phyloP scores from a whole-genome alignment of 1,284 basidiomycete species.

The Marasmius fiardii region DNA sequence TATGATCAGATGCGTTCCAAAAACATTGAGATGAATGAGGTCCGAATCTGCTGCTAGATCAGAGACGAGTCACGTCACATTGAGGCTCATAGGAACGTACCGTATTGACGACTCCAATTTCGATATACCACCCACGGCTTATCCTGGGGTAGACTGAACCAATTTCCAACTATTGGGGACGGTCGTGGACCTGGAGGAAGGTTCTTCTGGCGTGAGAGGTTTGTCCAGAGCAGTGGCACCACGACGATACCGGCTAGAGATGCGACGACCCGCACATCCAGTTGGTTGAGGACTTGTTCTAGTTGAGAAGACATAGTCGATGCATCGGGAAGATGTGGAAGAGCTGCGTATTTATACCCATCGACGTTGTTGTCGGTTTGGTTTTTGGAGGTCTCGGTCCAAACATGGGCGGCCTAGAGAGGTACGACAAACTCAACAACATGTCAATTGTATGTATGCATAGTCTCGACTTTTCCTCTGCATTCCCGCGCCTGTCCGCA shows the following conservation, averaged over 20 bases:
- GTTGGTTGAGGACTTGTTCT: background rate
- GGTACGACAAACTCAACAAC: no score
- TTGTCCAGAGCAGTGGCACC: background rate
- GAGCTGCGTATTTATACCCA: background rate
- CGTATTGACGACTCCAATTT: constrained; percentile 18
- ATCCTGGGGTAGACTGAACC: constrained; percentile 14
- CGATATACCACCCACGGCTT: constrained; percentile 18
- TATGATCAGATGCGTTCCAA: constrained; percentile 22
- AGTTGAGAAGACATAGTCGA: background rate
- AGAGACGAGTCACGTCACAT: background rate
- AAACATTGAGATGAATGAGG: constrained; percentile 22
- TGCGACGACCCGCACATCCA: background rate
- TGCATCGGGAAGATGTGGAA: background rate
- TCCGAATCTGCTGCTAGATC: constrained; percentile 22
- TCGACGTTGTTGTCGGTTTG: background rate
- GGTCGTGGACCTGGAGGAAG: constrained; percentile 14
- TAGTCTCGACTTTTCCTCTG: no score
- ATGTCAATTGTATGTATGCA: no score
- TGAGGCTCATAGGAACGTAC: constrained; percentile 1
- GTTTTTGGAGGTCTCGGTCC: no score
- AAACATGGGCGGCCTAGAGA: no score
- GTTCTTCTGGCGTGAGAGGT: background rate
- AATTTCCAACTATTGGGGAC: constrained; percentile 19
- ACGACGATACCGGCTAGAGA: background rate
- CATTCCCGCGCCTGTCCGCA: no score